Base-by-base conservation (phyloP, 2,329 filamentous ascomycete species). In the Elsinoe ampelina region DNA sequence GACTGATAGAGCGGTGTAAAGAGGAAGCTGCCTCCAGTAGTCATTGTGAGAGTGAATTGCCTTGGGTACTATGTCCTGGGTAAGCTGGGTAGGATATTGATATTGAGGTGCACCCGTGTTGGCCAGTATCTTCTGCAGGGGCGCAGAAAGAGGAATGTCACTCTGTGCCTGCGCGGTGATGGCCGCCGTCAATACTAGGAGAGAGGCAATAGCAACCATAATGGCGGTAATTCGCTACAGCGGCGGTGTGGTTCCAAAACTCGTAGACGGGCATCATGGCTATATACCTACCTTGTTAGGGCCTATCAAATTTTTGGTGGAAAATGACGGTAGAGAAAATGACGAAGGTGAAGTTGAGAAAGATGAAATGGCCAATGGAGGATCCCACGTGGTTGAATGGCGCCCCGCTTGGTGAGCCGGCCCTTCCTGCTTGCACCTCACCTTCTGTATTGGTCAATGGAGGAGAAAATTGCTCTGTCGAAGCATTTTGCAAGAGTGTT, bases 51-150 rank as follows among this genome's bases (percentile, higher is more conserved):
- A 78, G 65, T 81, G 78, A 52, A 80, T 71, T 1, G 66, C 66
- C 69, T 80, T 81, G 39, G 81, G 81, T 30, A 82, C 63, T 59
- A 84, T 81, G 1, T 75, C 80, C 59, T 57, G 55, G 1, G 81
- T 84, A 17, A 84, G 71, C 63, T 81, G 78, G 0, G 81, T 84
- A 0, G 81, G 81, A 67, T 84, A 84, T 15, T 67, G 73, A 67
- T 83, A 83, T 17, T 77, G 70, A 8, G 74, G 68, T 47, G 73
- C 75, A 19, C 72, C 67, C 62, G 80, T 74, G 5, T 79, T 80
- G 56, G 73, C 71, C 54, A 84, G 66, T 54, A 84, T 78, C 58
- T 76, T 76, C 63, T 83, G 79, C 45, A 84, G 68, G 39, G 73
- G 70, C 13, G 72, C 68, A 11, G 75, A 74, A 20, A 77, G 66